phyloP scores from a whole-genome alignment of 805 yeast genomes.

The Kazachstania psychrophila region DNA sequence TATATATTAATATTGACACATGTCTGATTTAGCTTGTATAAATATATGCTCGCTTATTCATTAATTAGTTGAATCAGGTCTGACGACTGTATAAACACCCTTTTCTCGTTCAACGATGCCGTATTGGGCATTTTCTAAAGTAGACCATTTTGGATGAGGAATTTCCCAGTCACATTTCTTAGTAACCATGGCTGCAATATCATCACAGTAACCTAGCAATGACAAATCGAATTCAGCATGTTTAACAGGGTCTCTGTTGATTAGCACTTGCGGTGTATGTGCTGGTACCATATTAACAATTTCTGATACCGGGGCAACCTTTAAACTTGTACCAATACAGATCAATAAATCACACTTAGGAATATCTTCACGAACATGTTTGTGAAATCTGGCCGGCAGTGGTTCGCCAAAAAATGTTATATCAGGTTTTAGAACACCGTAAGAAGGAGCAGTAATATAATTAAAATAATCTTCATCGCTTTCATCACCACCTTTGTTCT shows the following conservation, averaged over 20 bases:
- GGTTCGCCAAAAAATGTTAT: conserved; percentile 88
- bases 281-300: conserved; percentile 63
- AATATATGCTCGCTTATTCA: background rate
- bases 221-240: conserved; percentile 75
- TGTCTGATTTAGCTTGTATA: background rate
- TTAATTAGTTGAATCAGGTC: background rate
- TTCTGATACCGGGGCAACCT: conserved; percentile 87
- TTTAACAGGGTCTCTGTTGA: conserved; percentile 64
- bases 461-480: background rate
- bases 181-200: conserved; percentile 57
- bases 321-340: conserved; percentile 86
- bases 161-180: conserved; percentile 52
- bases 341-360: conserved; percentile 65
- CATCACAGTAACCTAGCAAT: conserved; percentile 75
- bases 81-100: conserved; percentile 26
- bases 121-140: conserved; percentile 18
- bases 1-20: background rate
- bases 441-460: conserved; percentile 34
- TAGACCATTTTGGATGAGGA: conserved; percentile 41
- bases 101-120: conserved; percentile 19
- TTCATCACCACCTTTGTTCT: background rate
- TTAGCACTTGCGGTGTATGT: conserved; percentile 67
- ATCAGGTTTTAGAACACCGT: conserved; percentile 85
- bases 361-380: conserved; percentile 48
- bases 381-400: conserved; percentile 61